phyloP scores from a whole-genome alignment of 2,329 filamentous ascomycete genomes.

The Ilyonectria destructans region DNA sequence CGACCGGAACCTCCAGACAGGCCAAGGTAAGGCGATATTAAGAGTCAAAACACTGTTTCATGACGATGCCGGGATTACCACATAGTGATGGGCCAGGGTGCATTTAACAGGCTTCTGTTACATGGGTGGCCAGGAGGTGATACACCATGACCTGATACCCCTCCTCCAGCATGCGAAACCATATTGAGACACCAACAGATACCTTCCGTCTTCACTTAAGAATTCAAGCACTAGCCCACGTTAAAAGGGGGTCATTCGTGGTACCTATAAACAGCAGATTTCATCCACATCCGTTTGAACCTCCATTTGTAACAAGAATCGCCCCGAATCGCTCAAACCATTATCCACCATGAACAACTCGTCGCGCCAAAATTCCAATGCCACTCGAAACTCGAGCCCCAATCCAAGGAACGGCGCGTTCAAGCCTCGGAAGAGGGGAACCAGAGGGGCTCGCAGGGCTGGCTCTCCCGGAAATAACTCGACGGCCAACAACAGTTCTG shows the following conservation, averaged over 20 bases:
- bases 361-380: not conserved
- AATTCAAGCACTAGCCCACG: not conserved
- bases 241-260: not conserved
- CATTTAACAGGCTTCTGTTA: not conserved
- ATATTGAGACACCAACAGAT: not conserved
- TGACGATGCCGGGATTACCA: not conserved
- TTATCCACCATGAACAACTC: not conserved
- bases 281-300: not conserved
- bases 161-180: not conserved
- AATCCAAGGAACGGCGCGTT: not conserved
- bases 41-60: no score
- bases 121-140: not conserved
- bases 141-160: not conserved
- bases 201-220: not conserved
- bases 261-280: not conserved
- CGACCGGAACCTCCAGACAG: no score
- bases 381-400: not conserved
- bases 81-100: not conserved
- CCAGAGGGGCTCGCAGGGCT: slow-evolving; percentile 22
- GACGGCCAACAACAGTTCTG: not conserved
- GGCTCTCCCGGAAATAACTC: not conserved
- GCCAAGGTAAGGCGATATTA: no score
- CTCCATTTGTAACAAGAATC: not conserved
- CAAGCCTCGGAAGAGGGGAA: slow-evolving; percentile 3
- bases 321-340: not conserved